A percentile compares a stretch with the other conserved stretches of the same genome.
phyloP scores from a whole-genome alignment of 306 rosid species.

The Vigna angularis region DNA sequence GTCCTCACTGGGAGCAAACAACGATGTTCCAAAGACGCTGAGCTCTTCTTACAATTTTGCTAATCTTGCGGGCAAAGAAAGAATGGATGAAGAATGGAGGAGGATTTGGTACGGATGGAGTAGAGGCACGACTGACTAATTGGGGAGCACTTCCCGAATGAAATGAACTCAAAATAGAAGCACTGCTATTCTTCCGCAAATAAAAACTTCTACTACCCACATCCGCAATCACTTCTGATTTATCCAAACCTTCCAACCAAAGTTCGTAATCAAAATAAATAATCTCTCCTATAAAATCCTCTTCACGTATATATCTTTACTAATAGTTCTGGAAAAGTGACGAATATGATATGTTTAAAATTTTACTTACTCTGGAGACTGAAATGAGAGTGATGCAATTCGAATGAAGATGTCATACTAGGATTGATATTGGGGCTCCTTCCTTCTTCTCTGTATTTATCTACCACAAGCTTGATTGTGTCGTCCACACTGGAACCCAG shows the following conservation, averaged over 20 bases:
- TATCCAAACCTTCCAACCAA: conserved; percentile 71
- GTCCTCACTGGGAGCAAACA: conserved; percentile 60
- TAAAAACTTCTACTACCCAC: conserved; percentile 83
- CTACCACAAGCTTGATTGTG: conserved; percentile 64
- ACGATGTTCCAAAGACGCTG: conserved; percentile 73
- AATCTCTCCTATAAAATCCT: neutral
- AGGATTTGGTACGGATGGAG: conserved; percentile 45
- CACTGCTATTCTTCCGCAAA: conserved; percentile 58
- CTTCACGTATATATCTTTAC: neutral
- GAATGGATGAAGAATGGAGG: conserved; percentile 51
- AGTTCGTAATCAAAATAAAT: neutral
- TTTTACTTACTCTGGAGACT: conserved; percentile 74
- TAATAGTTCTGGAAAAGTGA: too few relatives aligned
- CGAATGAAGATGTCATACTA: conserved; percentile 52
- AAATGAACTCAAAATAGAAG: conserved; percentile 39
- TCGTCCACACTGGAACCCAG: conserved; percentile 80
- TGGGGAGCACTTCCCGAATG: conserved; percentile 34
- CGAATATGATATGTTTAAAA: neutral
- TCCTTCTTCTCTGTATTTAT: conserved; percentile 77
- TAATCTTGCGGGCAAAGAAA: conserved; percentile 49
- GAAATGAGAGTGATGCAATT: conserved; percentile 80
- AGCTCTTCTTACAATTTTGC: conserved; percentile 66
- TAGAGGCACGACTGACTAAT: conserved; percentile 41
- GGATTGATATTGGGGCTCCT: conserved; percentile 67
- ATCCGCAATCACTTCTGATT: conserved; percentile 70